Conservation (phyloP, 495 filamentous ascomycete genomes). For the Penicillium coffeae region DNA sequence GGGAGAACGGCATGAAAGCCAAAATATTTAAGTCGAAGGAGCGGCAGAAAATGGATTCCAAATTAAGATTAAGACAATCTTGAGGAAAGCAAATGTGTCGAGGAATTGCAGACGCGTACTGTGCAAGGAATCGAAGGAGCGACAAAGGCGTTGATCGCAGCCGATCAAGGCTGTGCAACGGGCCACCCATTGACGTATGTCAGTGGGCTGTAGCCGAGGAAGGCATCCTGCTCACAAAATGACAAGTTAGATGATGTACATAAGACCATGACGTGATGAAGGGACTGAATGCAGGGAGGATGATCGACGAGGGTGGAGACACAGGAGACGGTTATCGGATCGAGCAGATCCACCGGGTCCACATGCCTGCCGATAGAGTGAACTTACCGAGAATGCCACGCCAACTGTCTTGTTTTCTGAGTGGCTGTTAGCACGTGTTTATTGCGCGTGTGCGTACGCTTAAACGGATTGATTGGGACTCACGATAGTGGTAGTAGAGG, state of each 20-base stretch:
- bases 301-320: slow-evolving; percentile 17
- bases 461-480: slow-evolving; percentile 6
- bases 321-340: slow-evolving; percentile 8
- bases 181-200: slow-evolving; percentile 45
- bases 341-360: not conserved
- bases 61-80: not conserved
- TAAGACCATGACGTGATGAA: not conserved
- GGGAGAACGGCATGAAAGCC: not conserved
- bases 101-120: too few relatives aligned
- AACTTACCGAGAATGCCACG: slow-evolving; percentile 36
- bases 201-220: slow-evolving; percentile 41
- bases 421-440: slow-evolving; percentile 8
- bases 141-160: not conserved
- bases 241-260: slow-evolving; percentile 15
- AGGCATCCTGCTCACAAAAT: slow-evolving; percentile 31
- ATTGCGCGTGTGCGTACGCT: not conserved
- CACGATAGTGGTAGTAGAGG: slow-evolving; percentile 48
- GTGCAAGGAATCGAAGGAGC: not conserved
- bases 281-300: slow-evolving; percentile 16
- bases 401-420: slow-evolving; percentile 42
- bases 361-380: slow-evolving; percentile 10
- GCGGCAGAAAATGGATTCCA: not conserved
- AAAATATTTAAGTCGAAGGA: not conserved
- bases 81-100: not conserved
- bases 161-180: slow-evolving; percentile 21